Evolutionary conservation across 2,329 filamentous ascomycete genomes (phyloP).

Genomic region (Claviceps fusiformis): DNA sequence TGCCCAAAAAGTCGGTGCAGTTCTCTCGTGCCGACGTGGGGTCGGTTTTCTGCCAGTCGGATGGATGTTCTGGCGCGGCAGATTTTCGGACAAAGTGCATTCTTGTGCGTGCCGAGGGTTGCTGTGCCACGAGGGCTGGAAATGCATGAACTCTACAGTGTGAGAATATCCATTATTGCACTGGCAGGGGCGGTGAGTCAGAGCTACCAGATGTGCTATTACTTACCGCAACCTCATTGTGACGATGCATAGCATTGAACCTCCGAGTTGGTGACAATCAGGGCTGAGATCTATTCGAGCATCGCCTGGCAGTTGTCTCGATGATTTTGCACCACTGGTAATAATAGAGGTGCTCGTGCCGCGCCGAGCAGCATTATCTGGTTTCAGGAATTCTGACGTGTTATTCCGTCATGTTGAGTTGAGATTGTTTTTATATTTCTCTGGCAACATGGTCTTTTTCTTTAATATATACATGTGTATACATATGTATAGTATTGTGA

Average conservation of each 20-base stretch:
- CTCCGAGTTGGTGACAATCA: not conserved
- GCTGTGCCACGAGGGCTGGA: not conserved
- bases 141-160: not conserved
- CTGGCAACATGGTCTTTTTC: not conserved
- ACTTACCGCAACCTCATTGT: not conserved
- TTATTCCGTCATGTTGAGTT: too few species aligned
- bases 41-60: conserved; percentile 6
- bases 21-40: conserved; percentile 24
- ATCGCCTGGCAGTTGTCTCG: too few species aligned
- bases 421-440: not conserved
- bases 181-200: not conserved
- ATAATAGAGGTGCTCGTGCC: too few species aligned
- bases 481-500: too few species aligned
- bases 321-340: not conserved
- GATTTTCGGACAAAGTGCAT: conserved; percentile 15
- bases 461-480: not conserved
- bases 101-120: not conserved
- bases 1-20: conserved; percentile 27
- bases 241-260: not conserved
- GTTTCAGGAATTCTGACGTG: not conserved
- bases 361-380: too few species aligned
- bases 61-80: conserved; percentile 11
- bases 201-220: not conserved
- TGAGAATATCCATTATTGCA: not conserved
- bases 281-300: not conserved